Percentiles rank a stretch among this genome's conserved stretches.
These are phyloP conservation scores for Candida oleophila DNA, from an alignment of 805 yeast species.

Conservation along the genomic window DNA sequence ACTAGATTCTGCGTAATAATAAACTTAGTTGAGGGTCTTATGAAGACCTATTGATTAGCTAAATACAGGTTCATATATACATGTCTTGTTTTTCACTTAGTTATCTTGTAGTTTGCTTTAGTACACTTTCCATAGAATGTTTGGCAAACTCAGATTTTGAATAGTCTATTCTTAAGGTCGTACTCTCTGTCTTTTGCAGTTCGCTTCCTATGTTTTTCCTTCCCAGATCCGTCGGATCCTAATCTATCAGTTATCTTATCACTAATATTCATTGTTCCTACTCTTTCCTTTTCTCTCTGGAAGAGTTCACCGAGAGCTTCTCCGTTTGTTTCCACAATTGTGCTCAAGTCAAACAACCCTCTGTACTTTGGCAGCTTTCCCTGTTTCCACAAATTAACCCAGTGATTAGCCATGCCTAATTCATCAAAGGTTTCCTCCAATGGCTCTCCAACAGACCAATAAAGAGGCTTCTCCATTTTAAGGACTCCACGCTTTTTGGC, in stretches of 20 bases:
- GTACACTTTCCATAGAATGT: too few species aligned
- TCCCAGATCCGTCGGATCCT: conserved; percentile 40
- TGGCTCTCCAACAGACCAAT: background rate
- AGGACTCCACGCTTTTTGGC: conserved; percentile 40
- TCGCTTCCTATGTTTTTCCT: conserved; percentile 34
- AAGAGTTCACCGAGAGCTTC: conserved; percentile 21
- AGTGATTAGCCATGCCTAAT: conserved; percentile 58
- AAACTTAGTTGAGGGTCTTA: too few species aligned
- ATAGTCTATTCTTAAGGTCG: conserved; percentile 37
- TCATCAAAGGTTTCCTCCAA: conserved; percentile 45
- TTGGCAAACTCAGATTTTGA: conserved; percentile 20
- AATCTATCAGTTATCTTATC: conserved; percentile 30
- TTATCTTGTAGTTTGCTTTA: too few species aligned
- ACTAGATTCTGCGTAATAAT: too few species aligned
- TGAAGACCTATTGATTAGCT: too few species aligned
- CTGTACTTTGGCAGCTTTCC: conserved; percentile 41
- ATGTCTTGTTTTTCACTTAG: too few species aligned
- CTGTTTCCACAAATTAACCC: conserved; percentile 61
- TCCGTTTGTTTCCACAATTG: conserved; percentile 29
- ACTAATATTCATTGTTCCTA: conserved; percentile 25
- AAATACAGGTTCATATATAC: too few species aligned
- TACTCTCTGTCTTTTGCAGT: conserved; percentile 45
- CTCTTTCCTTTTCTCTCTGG: conserved; percentile 29
- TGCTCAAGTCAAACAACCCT: conserved; percentile 36
- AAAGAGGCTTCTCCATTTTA: conserved; percentile 15